Percentiles rank a stretch among this genome's conserved stretches.
phyloP scores from a whole-genome alignment of 768 basidiomycete species.

The Leccinum truebloodii region DNA sequence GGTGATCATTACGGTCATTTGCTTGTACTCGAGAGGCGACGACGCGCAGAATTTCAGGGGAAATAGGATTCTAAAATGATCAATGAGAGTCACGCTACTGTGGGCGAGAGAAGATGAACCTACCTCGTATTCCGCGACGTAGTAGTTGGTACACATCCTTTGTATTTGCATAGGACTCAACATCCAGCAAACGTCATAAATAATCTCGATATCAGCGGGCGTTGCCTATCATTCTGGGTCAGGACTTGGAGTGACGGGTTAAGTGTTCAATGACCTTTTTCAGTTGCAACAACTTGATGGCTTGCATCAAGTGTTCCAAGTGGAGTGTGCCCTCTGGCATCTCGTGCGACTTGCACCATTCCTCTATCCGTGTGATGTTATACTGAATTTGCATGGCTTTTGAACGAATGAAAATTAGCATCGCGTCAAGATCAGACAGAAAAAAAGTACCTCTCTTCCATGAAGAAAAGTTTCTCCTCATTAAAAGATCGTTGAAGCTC shows the following conservation, averaged over 20 bases:
- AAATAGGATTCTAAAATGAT: constrained; percentile 80
- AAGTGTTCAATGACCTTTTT: constrained; percentile 73
- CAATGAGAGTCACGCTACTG: neutral
- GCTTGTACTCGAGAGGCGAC: constrained; percentile 95
- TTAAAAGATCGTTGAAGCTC: constrained; percentile 96
- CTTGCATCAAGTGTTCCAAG: constrained; percentile 99
- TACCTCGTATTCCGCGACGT: constrained; percentile 98
- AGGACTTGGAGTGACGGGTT: neutral
- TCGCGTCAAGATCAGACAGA: neutral
- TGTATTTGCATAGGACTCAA: constrained; percentile 98
- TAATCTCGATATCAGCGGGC: constrained; percentile 95
- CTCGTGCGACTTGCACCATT: constrained; percentile 99
- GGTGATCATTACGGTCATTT: constrained; percentile 95
- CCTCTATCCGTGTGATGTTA: constrained; percentile 95
- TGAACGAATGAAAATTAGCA: constrained; percentile 5
- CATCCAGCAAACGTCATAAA: constrained; percentile 99
- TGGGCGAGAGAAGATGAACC: constrained; percentile 17
- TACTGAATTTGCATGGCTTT: constrained; percentile 99
- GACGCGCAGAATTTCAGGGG: constrained; percentile 94
- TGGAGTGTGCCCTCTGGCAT: constrained; percentile 99
- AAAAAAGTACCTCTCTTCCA: constrained; percentile 90
- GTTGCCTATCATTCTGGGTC: constrained; percentile 60
- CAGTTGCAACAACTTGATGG: constrained; percentile 94
- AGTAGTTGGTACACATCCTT: constrained; percentile 98
- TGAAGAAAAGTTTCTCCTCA: constrained; percentile 98